Evolutionary conservation across 306 rosid genomes (phyloP).

Genomic region (Gastrolobium villosum): DNA sequence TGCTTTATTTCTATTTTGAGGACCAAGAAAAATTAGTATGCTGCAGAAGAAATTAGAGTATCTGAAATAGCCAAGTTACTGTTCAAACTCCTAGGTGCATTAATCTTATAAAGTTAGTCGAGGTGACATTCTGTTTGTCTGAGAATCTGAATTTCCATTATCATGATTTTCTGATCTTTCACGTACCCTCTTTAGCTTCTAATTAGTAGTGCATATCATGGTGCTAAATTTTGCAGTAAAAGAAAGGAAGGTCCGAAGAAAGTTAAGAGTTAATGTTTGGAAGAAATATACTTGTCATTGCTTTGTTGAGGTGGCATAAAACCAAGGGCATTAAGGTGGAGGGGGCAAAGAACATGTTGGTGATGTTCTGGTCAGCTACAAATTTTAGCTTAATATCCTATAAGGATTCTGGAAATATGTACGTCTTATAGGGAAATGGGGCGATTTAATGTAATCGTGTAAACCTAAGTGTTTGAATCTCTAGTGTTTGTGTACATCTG

Average conservation of each 20-base stretch:
- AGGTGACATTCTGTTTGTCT: not conserved
- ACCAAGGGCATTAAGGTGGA: slow-evolving; percentile 24
- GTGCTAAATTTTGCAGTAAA: slow-evolving; percentile 51
- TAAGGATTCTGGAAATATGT: slow-evolving; percentile 33
- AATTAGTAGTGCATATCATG: slow-evolving; percentile 33
- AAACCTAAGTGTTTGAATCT: slow-evolving; percentile 14
- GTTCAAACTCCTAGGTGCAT: not conserved
- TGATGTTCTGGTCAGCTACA: slow-evolving; percentile 25
- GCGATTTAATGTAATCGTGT: slow-evolving; percentile 23
- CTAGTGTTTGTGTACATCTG: too few species aligned
- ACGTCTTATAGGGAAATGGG: slow-evolving; percentile 16
- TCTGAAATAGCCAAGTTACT: slow-evolving; percentile 21
- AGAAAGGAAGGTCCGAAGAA: slow-evolving; percentile 48
- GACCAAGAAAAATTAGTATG: slow-evolving; percentile 19
- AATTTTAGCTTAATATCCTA: slow-evolving; percentile 9
- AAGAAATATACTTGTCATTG: slow-evolving; percentile 31
- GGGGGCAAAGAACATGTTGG: slow-evolving; percentile 5
- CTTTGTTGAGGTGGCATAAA: slow-evolving; percentile 32
- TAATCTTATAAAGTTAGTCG: not conserved
- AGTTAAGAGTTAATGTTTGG: slow-evolving; percentile 30
- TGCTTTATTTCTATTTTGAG: slow-evolving; percentile 25
- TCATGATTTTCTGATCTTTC: not conserved
- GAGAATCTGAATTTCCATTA: not conserved
- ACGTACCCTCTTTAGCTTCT: slow-evolving; percentile 19
- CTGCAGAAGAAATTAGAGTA: not conserved